Evolutionary conservation across 1,284 basidiomycete species (phyloP).

Genomic region (Rhodotorula sp.): DNA sequence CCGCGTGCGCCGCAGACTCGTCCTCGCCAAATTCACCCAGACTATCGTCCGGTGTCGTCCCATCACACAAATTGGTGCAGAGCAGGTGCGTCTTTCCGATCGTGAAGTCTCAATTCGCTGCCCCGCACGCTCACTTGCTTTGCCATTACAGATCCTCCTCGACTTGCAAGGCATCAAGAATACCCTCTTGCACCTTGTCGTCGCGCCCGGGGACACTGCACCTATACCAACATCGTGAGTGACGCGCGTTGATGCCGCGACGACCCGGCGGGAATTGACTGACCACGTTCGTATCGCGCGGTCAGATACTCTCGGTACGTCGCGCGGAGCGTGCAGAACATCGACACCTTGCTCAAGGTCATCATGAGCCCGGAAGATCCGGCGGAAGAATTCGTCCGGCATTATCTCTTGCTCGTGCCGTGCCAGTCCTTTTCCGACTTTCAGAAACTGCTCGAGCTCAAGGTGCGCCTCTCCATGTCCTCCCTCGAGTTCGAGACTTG

Average conservation of each 20-base stretch:
- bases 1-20: constrained; percentile 57
- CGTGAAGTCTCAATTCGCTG: not conserved
- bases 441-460: constrained; percentile 96
- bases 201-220: constrained; percentile 41
- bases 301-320: constrained; percentile 75
- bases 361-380: constrained; percentile 91
- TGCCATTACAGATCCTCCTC: constrained; percentile 67
- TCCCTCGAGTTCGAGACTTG: too few species aligned
- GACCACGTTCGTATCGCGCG: not conserved
- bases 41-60: constrained; percentile 83
- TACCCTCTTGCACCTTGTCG: constrained; percentile 74
- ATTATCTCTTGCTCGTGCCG: constrained; percentile 87
- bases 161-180: constrained; percentile 86
- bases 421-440: constrained; percentile 93
- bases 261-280: accelerated
- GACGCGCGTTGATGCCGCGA: not conserved
- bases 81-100: constrained; percentile 64
- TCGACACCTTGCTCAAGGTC: constrained; percentile 90
- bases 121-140: not conserved
- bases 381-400: constrained; percentile 87
- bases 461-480: constrained; percentile 49
- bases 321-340: constrained; percentile 70
- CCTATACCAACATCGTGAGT: constrained; percentile 42
- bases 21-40: constrained; percentile 81
- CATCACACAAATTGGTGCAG: constrained; percentile 82